Evolutionary conservation across 176 grass and related monocot genomes (phyloP), one percentile per base, ranked within the genome.

Genomic region (Elymus sibiricus): DNA sequence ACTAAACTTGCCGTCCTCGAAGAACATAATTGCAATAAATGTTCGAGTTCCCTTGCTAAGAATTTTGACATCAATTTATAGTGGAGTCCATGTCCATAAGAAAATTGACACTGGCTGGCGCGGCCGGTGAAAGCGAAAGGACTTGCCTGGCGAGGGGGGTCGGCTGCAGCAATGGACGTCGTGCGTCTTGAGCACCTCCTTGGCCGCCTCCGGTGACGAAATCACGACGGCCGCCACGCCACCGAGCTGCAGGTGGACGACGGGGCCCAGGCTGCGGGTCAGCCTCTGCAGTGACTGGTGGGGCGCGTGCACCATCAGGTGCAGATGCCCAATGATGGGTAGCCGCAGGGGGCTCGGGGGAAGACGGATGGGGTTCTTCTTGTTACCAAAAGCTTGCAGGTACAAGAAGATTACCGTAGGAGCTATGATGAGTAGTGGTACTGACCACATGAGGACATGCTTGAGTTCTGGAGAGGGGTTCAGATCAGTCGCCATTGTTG

Each of bases 111-210:
- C 29, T 29, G 29, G 29, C 29, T 29, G 29, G 29, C 29, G 29
- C 2, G 29, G 29, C 29, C 29, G 29, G 29, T 0, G 4, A 27
- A 15, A 8, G 29, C 0, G 4, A 27, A 15, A 8, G 43, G 28
- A 49, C 71, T 74, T 49, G 29, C 81, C 81, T 74, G 81, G 81
- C 9, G 81, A 74, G 0, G 81, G 31, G 10, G 81, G 81, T 25
- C 81, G 69, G 53, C 71, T 83, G 53, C 81, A 83, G 24, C 81
- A 83, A 37, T 62, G 69, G 4, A 62, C 69, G n/a, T 83, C 81
- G 4, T 74, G 53, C 5, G 37, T 83, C 81, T 83, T 83, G 6
- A 83, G 13, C 35, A 83, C 81, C 69, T 85, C 83, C 44, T 21
- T 85, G 14, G 62, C 83, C 4, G 74, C 74, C 44, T 39, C 74